A percentile compares a stretch with the other conserved stretches of the same genome.
Evolutionary conservation across 2,329 filamentous ascomycete species (phyloP).

Genomic region (Sordariomycetes sp.): DNA sequence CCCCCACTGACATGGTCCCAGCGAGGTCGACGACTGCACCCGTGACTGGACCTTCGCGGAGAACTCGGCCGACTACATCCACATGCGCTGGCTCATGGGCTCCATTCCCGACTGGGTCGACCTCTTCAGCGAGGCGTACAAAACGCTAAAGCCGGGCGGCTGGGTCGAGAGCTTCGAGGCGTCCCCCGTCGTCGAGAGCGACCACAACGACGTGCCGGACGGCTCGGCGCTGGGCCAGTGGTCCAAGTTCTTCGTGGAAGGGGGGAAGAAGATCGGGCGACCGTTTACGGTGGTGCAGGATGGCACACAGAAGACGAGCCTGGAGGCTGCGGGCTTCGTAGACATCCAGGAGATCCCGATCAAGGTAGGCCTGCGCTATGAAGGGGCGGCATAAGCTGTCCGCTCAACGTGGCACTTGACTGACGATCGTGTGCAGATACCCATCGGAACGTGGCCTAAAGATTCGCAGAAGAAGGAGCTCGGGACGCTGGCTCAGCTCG

Average conservation of each 20-base stretch:
- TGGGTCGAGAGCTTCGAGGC: slow-evolving; percentile 18
- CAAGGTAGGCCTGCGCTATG: slow-evolving; percentile 3
- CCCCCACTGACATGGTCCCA: background rate
- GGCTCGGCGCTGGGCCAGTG: slow-evolving; percentile 15
- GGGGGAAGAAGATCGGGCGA: slow-evolving; percentile 17
- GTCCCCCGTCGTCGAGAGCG: slow-evolving; percentile 24
- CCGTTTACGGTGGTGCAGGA: slow-evolving; percentile 15
- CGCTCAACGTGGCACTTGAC: background rate
- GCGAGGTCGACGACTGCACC: slow-evolving; percentile 20
- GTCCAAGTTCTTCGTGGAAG: slow-evolving; percentile 16
- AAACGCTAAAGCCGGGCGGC: slow-evolving; percentile 31
- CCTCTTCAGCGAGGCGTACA: slow-evolving; percentile 38
- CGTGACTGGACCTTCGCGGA: slow-evolving; percentile 31
- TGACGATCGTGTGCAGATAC: background rate
- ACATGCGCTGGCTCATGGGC: slow-evolving; percentile 46
- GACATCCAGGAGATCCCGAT: slow-evolving; percentile 1
- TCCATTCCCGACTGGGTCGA: slow-evolving; percentile 44
- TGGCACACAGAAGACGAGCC: slow-evolving; percentile 8
- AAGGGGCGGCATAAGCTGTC: background rate
- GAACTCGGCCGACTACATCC: slow-evolving; percentile 45
- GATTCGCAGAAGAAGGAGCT: slow-evolving; percentile 12
- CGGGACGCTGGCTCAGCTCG: slow-evolving; percentile 8
- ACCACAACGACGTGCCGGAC: slow-evolving; percentile 16
- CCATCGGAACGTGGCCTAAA: slow-evolving; percentile 12
- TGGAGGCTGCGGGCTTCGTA: slow-evolving; percentile 14